Percentiles rank a stretch among this genome's conserved stretches.
Evolutionary conservation across 257 asterid genomes (phyloP).

Genomic region (Galeopsis tetrahit): DNA sequence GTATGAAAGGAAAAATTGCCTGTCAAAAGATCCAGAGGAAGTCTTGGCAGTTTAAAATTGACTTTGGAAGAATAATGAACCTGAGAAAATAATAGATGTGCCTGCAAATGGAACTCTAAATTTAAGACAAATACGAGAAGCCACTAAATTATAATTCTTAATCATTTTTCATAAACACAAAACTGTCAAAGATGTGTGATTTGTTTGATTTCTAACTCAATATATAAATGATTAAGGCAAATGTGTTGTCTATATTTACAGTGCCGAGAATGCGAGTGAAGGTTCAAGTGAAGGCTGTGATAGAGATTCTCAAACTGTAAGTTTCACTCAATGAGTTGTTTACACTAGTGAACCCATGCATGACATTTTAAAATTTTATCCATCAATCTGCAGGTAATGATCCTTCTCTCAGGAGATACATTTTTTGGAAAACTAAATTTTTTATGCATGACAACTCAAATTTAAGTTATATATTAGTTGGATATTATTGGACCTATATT

Average conservation of each 20-base stretch:
- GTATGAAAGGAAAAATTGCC: constrained; percentile 81
- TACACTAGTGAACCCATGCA: neutral
- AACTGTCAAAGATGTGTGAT: neutral
- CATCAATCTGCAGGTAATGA: constrained; percentile 9
- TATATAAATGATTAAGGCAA: constrained; percentile 10
- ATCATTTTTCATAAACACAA: constrained; percentile 1
- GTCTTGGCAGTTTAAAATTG: too few species aligned
- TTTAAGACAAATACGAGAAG: constrained; percentile 43
- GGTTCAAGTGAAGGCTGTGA: too few species aligned
- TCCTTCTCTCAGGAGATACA: constrained; percentile 2
- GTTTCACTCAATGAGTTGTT: too few species aligned
- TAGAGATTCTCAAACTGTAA: too few species aligned
- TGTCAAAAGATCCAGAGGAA: constrained; percentile 22
- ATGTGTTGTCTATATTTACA: constrained; percentile 42
- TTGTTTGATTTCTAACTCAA: neutral
- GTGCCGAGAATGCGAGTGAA: constrained; percentile 61
- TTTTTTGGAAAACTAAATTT: neutral
- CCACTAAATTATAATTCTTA: too few species aligned
- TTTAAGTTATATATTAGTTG: too few species aligned
- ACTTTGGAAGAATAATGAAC: too few species aligned
- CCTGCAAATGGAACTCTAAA: constrained; percentile 73
- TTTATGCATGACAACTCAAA: too few species aligned
- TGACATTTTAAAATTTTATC: constrained; percentile 23
- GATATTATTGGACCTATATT: too few species aligned
- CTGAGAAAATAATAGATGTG: constrained; percentile 40